Evolutionary conservation across 2,329 filamentous ascomycete species (phyloP), one percentile per base, ranked within the genome.

Genomic region (Xylariaceae sp.): DNA sequence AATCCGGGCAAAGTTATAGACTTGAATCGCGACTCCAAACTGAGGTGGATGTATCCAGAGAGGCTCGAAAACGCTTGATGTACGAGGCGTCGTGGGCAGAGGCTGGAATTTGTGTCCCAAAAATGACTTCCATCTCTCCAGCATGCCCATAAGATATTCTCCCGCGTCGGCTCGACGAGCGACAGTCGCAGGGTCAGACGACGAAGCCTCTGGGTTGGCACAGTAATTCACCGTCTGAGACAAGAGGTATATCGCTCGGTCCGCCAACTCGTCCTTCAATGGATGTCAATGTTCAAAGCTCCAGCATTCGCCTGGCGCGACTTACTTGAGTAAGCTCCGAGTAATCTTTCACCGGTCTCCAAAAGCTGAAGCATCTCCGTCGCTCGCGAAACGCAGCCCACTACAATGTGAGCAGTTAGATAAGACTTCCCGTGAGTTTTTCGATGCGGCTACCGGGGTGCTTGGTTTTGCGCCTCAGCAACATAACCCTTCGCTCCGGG

Each of bases 331-430:
- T 67, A 29, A 82, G 64, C 3, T 68, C 64, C 4, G 64, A 54
- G 30, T 74, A 69, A 1, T 66, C 62, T 42, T 69, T 73, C 7
- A 66, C 71, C 0, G 78, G 78, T 33, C 65, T 67, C 76, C 78
- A 83, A 37, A 80, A 79, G 26, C 70, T 81, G 46, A 81, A 70
- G 2, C 72, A 71, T 7, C 71, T 66, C 4, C 80, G 64, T 17
- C 68, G 67, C 52, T 82, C 78, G 1, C 77, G 68, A 48, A 82
- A 81, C 0, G 79, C 79, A 2, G 77, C 79, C 79, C 79, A 83
- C n/a, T n/a, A n/a, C n/a, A n/a, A n/a, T n/a, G n/a, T n/a, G n/a
- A n/a, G n/a, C n/a, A n/a, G n/a, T n/a, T n/a, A n/a, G n/a, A n/a
- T n/a, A n/a, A n/a, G n/a, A n/a, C n/a, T n/a, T n/a, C n/a, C n/a